Conservation (phyloP, 2,329 filamentous ascomycete species). For the Colletotrichum tanaceti region DNA sequence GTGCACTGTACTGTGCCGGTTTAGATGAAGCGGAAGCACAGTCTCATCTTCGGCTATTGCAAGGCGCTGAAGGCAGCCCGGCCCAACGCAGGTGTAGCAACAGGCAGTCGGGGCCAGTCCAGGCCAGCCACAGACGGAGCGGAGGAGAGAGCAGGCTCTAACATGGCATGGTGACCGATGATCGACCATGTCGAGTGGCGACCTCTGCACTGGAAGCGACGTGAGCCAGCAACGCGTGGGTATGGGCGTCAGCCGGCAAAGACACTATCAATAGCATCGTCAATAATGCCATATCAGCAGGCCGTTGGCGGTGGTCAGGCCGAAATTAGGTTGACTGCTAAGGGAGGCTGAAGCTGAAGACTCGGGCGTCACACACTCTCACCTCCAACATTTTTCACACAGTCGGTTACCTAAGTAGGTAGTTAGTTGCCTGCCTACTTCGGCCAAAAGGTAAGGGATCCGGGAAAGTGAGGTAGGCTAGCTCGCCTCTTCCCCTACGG, state of each 20-base stretch:
- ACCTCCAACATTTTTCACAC: not conserved
- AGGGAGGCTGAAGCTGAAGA: not conserved
- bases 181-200: not conserved
- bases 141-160: not conserved
- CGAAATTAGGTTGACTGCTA: not conserved
- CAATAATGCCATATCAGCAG: not conserved
- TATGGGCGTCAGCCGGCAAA: not conserved
- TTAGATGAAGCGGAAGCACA: slow-evolving; percentile 3
- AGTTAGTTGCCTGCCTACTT: not conserved
- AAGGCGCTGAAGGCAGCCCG: slow-evolving; percentile 6
- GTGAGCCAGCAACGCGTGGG: not conserved
- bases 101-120: not conserved
- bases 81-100: slow-evolving; percentile 8
- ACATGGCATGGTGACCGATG: not conserved
- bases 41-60: slow-evolving; percentile 27
- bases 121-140: slow-evolving; percentile 14
- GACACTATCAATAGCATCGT: slow-evolving; percentile 1
- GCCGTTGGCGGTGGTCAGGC: not conserved
- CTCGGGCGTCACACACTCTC: not conserved
- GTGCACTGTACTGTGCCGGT: not conserved
- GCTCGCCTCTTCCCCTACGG: slow-evolving; percentile 17
- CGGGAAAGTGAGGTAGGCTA: not conserved
- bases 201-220: too few relatives aligned
- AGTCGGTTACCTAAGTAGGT: too few relatives aligned
- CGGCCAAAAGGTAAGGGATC: not conserved